These are phyloP conservation scores for Rossbeevera mucosa DNA, from an alignment of 768 basidiomycete species.

Conservation along the genomic window DNA sequence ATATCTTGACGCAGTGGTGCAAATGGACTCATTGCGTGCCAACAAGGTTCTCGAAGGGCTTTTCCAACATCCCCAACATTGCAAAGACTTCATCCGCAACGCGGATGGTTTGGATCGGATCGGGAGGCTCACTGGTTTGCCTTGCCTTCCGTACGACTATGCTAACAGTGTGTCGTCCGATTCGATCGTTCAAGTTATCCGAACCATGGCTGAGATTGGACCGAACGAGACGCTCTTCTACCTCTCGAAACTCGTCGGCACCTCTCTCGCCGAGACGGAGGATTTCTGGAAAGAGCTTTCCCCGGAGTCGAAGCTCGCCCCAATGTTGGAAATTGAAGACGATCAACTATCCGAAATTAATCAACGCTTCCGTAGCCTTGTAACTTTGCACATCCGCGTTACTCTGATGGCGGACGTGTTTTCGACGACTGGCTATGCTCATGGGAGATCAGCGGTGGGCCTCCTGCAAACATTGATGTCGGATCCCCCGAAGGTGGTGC, in stretches of 20 bases:
- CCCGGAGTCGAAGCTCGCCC: slow-evolving; percentile 58
- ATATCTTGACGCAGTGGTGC: not conserved
- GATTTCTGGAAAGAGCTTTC: slow-evolving; percentile 61
- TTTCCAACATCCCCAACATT: slow-evolving; percentile 87
- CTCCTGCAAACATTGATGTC: slow-evolving; percentile 73
- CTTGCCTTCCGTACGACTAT: slow-evolving; percentile 87
- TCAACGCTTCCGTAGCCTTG: slow-evolving; percentile 62
- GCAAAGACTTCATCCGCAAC: slow-evolving; percentile 79
- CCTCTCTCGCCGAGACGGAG: slow-evolving; percentile 63
- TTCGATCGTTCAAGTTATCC: slow-evolving; percentile 82
- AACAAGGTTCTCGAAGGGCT: slow-evolving; percentile 86
- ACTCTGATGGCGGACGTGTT: slow-evolving; percentile 86
- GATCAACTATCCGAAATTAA: slow-evolving; percentile 51
- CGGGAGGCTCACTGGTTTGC: slow-evolving; percentile 72
- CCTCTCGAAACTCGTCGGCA: slow-evolving; percentile 64
- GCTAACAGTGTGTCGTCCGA: slow-evolving; percentile 81
- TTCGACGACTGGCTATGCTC: slow-evolving; percentile 74
- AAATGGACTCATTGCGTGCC: not conserved
- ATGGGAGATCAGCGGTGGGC: slow-evolving; percentile 69
- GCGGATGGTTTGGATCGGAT: slow-evolving; percentile 71
- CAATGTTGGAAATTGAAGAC: slow-evolving; percentile 52
- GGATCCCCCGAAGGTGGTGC: slow-evolving; percentile 57
- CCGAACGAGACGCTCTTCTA: slow-evolving; percentile 69
- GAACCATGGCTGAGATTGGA: slow-evolving; percentile 85
- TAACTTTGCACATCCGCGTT: slow-evolving; percentile 73